phyloP scores from a whole-genome alignment of 768 basidiomycete genomes.

The Boletales sp. region DNA sequence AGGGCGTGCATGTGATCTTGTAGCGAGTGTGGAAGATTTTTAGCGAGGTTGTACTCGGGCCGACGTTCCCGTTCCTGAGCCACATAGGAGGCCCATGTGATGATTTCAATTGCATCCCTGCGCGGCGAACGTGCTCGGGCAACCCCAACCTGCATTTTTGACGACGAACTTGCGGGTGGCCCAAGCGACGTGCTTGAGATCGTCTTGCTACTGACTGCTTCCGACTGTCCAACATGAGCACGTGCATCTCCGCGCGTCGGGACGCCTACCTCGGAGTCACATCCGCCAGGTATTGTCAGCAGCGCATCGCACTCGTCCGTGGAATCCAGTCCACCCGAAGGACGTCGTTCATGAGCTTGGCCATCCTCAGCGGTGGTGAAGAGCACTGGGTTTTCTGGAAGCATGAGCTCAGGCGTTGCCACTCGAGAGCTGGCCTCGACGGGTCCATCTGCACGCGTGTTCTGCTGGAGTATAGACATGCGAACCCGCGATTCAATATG shows the following conservation, averaged over 20 bases:
- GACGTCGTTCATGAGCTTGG: background rate
- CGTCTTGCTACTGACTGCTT: constrained; percentile 11
- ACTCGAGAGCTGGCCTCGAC: background rate
- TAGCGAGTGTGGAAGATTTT: constrained; percentile 57
- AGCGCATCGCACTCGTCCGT: constrained; percentile 16
- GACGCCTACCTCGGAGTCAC: constrained; percentile 9
- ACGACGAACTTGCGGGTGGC: background rate
- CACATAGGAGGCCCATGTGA: constrained; percentile 23
- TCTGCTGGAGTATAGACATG: background rate
- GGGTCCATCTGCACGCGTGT: background rate
- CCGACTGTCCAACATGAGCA: constrained; percentile 10
- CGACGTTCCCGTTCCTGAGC: constrained; percentile 12
- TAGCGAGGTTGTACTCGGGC: constrained; percentile 32
- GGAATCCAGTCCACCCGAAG: constrained; percentile 8
- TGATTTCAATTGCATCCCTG: background rate
- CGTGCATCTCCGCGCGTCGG: background rate
- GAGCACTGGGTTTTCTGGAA: constrained; percentile 9
- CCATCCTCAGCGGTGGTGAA: background rate
- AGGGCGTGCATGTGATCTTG: constrained; percentile 66
- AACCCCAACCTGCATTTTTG: too few species aligned
- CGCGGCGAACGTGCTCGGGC: too few species aligned
- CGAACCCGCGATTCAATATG: background rate
- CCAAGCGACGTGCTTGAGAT: constrained; percentile 14
- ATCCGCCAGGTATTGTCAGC: background rate
- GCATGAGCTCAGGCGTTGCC: constrained; percentile 13